Base-by-base conservation (phyloP, 1,139 yeast species). In the Suzukiozyma palmioleophila region DNA sequence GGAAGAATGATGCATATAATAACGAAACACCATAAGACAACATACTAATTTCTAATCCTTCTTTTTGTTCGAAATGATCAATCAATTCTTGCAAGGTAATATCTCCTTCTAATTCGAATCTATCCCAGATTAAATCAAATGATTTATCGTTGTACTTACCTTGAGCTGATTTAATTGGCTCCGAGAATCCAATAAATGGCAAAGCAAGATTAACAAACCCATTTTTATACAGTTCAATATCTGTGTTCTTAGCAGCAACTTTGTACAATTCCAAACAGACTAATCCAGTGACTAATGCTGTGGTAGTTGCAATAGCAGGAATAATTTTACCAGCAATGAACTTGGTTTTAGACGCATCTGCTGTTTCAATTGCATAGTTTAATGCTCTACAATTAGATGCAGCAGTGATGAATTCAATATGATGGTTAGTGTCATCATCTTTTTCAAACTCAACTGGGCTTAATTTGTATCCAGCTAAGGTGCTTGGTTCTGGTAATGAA, bases 261-360 rank as follows among this genome's bases (percentile, higher is more conserved):
- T 92, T 92, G 72, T 88, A 85, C 44, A 92, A 73, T 64, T 92
- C 99, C 51, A 92, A 71, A 56, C 95, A 87, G 31, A 89, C 95
- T 54, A 92, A 73, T 34, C 99, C 99, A 5, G 98, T 88, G 11
- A 92, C 97, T 52, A 90, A 72, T 10, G 97, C 95, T 15, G 99
- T 92, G 4, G 99, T 94, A 2, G 99, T 92, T 29, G 98, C 98
- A 70, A 92, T 92, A 13, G 98, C 98, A 10, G 99, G 99, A 50
- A 92, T 90, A 50, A 92, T 92, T 63, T 94, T 83, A 40, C 97
- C 97, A 12, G 95, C 95, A 59, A 84, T 84, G 48, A 84, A 83
- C 59, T 85, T 85, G 26, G 94, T 85, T 65, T 81, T 84, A 39
- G 77, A 77, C 42, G 77, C 78, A 57, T 83, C 94, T 25, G 84